Conservation (phyloP, 306 rosid genomes). For the Corylus avellana region DNA sequence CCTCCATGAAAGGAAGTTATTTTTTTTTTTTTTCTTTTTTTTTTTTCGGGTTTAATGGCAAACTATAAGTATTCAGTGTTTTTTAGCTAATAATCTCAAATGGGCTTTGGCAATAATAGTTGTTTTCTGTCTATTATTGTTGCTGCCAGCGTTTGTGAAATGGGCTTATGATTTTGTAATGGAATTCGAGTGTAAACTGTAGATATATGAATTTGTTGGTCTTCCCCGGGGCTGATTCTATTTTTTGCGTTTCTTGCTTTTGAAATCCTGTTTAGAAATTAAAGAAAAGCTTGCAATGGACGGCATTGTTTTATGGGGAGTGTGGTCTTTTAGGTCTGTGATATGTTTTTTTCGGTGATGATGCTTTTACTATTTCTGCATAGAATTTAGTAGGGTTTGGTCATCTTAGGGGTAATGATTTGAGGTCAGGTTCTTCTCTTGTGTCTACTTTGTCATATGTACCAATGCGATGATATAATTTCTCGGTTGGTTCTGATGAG, state of each 20-base stretch:
- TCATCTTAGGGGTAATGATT: not conserved
- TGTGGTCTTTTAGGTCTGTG: not conserved
- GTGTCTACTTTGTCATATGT: not conserved
- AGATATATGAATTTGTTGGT: not conserved
- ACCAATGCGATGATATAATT: not conserved
- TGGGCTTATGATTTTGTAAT: not conserved
- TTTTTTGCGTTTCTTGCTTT: not conserved
- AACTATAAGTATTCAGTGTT: not conserved
- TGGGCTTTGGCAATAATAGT: not conserved
- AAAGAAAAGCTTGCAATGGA: not conserved
- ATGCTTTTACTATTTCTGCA: not conserved
- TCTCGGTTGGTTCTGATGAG: not conserved
- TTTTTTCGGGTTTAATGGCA: not conserved
- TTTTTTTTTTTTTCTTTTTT: too few relatives aligned
- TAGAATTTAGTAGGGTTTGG: not conserved
- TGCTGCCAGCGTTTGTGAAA: not conserved
- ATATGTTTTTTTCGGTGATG: not conserved
- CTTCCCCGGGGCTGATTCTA: not conserved
- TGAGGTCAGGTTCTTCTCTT: not conserved
- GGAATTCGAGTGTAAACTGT: not conserved
- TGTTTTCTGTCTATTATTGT: not conserved
- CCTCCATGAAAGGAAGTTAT: not conserved
- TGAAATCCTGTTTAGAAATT: not conserved
- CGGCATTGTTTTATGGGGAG: not conserved
- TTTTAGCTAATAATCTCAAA: not conserved